A percentile compares a stretch with the other conserved stretches of the same genome.
Evolutionary conservation across 108 stramenopile genomes (phyloP).

Genomic region (Skeletonema grethae): DNA sequence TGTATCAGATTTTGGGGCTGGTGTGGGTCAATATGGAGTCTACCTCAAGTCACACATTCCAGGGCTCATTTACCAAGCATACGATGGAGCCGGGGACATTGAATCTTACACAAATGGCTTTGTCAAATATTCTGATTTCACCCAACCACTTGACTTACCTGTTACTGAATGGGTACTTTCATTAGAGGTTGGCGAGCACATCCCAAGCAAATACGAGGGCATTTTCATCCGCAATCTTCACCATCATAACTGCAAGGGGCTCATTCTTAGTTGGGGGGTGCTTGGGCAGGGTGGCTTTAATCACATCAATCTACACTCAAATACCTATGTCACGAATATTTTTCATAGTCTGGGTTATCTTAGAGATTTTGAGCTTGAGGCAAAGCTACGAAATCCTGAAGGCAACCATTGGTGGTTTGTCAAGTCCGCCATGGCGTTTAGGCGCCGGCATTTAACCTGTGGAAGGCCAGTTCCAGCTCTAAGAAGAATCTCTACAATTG

Average conservation of each 20-base stretch:
- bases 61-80: constrained; percentile 21
- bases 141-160: constrained; percentile 23
- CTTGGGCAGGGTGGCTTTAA: constrained; percentile 18
- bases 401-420: not conserved
- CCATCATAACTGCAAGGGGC: constrained; percentile 39
- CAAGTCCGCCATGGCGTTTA: constrained; percentile 17
- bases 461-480: too few relatives aligned
- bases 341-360: constrained; percentile 28
- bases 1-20: constrained; percentile 34
- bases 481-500: too few relatives aligned
- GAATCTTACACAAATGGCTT: constrained; percentile 26
- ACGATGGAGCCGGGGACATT: constrained; percentile 39
- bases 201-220: constrained; percentile 41
- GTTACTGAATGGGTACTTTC: constrained; percentile 42
- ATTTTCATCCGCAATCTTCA: constrained; percentile 44
- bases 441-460: too few relatives aligned
- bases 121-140: constrained; percentile 33
- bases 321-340: constrained; percentile 19
- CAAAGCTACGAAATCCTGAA: constrained; percentile 2
- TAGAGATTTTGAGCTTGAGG: constrained; percentile 3
- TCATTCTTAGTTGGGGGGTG: constrained; percentile 37
- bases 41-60: constrained; percentile 4
- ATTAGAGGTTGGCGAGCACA: constrained; percentile 40
- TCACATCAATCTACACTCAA: constrained; percentile 37
- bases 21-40: constrained; percentile 35